Evolutionary conservation across 371 early-diverging fungal genomes (phyloP).

Genomic region (Apophysomyces sp.): DNA sequence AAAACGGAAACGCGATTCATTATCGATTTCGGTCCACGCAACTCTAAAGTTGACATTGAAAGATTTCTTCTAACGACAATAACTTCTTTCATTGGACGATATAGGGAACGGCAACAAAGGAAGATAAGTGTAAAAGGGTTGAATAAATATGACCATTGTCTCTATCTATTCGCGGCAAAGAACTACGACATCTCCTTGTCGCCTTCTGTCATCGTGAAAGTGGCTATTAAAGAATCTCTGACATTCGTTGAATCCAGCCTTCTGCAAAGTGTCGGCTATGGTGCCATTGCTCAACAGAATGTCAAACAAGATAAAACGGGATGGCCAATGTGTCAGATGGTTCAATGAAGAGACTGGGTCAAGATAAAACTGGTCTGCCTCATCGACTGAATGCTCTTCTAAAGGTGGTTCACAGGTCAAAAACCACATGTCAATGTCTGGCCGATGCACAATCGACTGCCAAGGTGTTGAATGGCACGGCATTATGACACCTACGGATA

Average conservation of each 20-base stretch:
- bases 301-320: constrained; percentile 73
- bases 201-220: constrained; percentile 78
- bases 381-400: constrained; percentile 59
- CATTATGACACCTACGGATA: constrained; percentile 67
- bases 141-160: background rate
- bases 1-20: constrained; percentile 3
- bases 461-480: constrained; percentile 97
- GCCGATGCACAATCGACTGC: constrained; percentile 59
- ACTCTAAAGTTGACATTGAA: background rate
- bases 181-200: constrained; percentile 83
- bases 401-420: constrained; percentile 92
- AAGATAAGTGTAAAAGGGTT: background rate
- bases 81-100: background rate
- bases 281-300: constrained; percentile 25
- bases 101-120: background rate
- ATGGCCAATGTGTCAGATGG: constrained; percentile 37
- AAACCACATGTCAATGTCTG: constrained; percentile 66
- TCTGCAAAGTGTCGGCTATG: constrained; percentile 3
- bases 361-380: constrained; percentile 80
- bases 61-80: background rate
- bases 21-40: constrained; percentile 4
- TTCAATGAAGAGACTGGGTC: constrained; percentile 62
- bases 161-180: constrained; percentile 29
- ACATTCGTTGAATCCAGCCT: constrained; percentile 49
- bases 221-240: constrained; percentile 88